Evolutionary conservation across 2,329 filamentous ascomycete species (phyloP).

Genomic region (Fusarium globosum): DNA sequence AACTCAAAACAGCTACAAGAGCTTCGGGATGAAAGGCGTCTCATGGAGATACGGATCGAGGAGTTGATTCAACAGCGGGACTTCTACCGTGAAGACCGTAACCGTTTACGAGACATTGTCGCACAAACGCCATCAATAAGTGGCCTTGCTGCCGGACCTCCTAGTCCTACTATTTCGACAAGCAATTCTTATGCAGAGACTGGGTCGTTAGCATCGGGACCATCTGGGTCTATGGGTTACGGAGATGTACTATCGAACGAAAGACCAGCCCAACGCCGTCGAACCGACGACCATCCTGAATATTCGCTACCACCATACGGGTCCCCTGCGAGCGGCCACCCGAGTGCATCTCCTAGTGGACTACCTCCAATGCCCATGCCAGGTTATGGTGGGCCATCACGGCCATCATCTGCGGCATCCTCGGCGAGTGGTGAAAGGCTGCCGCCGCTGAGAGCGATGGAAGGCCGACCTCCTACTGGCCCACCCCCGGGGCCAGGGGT

Average conservation of each 20-base stretch:
- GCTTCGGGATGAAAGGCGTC: constrained; percentile 74
- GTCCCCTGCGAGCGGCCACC: constrained; percentile 44
- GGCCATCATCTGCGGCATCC: constrained; percentile 53
- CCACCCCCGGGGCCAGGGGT: constrained; percentile 41
- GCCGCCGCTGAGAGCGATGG: constrained; percentile 61
- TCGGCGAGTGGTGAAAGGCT: constrained; percentile 56
- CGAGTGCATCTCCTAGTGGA: constrained; percentile 48
- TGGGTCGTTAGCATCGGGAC: constrained; percentile 49
- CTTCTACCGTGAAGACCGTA: constrained; percentile 78
- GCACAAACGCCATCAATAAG: constrained; percentile 67
- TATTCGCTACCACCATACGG: constrained; percentile 55
- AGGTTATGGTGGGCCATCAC: constrained; percentile 52
- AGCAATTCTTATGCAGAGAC: constrained; percentile 52
- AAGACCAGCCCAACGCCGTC: constrained; percentile 58
- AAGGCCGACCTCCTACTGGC: constrained; percentile 48
- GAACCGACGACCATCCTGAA: constrained; percentile 61
- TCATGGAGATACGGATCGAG: constrained; percentile 66
- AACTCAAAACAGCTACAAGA: constrained; percentile 75
- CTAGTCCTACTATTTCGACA: constrained; percentile 59
- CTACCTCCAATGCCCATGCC: constrained; percentile 57
- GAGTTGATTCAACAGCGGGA: constrained; percentile 63
- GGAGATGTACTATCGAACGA: constrained; percentile 58
- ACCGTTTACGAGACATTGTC: constrained; percentile 76
- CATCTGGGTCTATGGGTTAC: constrained; percentile 48
- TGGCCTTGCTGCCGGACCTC: constrained; percentile 63